A percentile compares a stretch with the other conserved stretches of the same genome.
phyloP scores from a whole-genome alignment of 1,284 basidiomycete species.

The Quambalaria eucalypti region DNA sequence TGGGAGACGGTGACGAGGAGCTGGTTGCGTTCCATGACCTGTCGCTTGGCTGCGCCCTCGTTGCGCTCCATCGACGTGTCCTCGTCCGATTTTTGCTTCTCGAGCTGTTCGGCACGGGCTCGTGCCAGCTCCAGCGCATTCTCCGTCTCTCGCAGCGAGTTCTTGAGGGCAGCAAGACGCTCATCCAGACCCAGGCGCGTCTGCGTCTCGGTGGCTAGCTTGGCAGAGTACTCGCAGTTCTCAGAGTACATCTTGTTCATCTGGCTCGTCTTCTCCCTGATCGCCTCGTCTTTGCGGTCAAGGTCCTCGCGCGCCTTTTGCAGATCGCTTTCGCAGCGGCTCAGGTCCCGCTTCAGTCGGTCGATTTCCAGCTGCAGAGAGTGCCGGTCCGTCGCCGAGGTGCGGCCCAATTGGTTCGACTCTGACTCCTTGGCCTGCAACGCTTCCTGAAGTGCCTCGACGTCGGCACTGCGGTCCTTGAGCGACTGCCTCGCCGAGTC shows the following conservation, averaged over 20 bases:
- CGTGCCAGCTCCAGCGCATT: conserved; percentile 8
- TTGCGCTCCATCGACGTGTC: neutral
- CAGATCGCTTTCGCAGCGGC: conserved; percentile 70
- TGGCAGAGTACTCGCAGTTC: conserved; percentile 23
- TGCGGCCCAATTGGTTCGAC: conserved; percentile 63
- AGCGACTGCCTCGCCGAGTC: conserved; percentile 24
- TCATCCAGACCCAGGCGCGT: conserved; percentile 31
- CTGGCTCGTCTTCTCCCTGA: conserved; percentile 61
- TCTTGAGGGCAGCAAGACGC: conserved; percentile 18
- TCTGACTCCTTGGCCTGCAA: conserved; percentile 57
- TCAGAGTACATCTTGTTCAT: conserved; percentile 54
- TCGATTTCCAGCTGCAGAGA: conserved; percentile 78
- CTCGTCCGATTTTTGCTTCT: neutral
- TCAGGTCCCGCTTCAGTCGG: conserved; percentile 72
- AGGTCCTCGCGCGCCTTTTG: conserved; percentile 64
- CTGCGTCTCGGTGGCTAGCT: conserved; percentile 38
- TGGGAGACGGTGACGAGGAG: conserved; percentile 84
- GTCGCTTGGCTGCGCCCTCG: conserved; percentile 5
- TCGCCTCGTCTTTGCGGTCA: conserved; percentile 58
- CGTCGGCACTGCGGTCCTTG: conserved; percentile 20
- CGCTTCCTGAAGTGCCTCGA: conserved; percentile 57
- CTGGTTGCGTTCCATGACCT: conserved; percentile 54
- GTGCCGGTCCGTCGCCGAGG: conserved; percentile 60
- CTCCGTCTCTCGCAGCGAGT: conserved; percentile 34
- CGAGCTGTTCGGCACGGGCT: conserved; percentile 7